phyloP scores from a whole-genome alignment of 2,329 filamentous ascomycete genomes.

The Paramyrothecium roridum region DNA sequence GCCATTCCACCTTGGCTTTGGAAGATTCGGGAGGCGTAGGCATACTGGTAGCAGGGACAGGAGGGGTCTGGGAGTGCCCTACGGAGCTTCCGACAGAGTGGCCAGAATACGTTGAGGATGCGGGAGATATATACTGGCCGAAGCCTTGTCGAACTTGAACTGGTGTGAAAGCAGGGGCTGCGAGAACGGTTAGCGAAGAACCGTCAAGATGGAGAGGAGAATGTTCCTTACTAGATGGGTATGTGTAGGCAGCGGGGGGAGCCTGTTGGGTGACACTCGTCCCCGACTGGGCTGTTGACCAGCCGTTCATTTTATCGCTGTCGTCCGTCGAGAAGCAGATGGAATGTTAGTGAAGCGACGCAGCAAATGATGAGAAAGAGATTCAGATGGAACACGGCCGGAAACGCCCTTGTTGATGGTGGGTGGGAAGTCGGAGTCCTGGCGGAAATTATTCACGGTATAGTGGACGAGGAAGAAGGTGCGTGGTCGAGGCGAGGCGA shows the following conservation, averaged over 20 bases:
- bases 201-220: conserved; percentile 1
- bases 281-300: conserved; percentile 32
- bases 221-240: conserved; percentile 32
- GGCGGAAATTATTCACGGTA: too few relatives aligned
- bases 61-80: conserved; percentile 20
- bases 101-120: conserved; percentile 26
- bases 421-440: too few relatives aligned
- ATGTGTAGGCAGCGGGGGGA: conserved; percentile 31
- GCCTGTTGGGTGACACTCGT: conserved; percentile 37
- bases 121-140: conserved; percentile 38
- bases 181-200: conserved; percentile 17
- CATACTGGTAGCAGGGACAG: conserved; percentile 24
- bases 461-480: too few relatives aligned
- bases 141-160: conserved; percentile 62
- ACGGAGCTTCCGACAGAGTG: conserved; percentile 22
- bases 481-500: too few relatives aligned
- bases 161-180: conserved; percentile 55
- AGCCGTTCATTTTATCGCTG: conserved; percentile 33
- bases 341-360: conserved; percentile 15
- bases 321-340: conserved; percentile 10
- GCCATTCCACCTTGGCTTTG: conserved; percentile 72
- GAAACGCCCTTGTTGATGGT: conserved; percentile 4
- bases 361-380: conserved; percentile 11
- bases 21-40: conserved; percentile 26
- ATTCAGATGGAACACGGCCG: conserved; percentile 6